Conservation (phyloP, 257 asterid genomes). For the Buddleja alternifolia region DNA sequence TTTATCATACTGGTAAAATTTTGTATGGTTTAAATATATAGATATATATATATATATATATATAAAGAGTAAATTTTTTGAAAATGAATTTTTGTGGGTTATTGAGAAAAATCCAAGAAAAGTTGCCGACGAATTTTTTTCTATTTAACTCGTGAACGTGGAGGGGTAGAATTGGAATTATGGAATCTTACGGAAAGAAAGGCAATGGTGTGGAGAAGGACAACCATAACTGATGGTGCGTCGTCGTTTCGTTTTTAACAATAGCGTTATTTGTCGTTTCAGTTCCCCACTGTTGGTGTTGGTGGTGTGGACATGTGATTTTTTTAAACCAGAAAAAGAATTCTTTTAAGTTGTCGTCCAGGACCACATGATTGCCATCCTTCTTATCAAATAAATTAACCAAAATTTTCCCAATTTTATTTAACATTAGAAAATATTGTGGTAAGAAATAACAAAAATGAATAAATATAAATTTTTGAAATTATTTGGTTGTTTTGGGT, state of each 20-base stretch:
- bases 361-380: not conserved
- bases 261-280: conserved; percentile 36
- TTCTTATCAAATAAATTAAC: not conserved
- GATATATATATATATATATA: too few species aligned
- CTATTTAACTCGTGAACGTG: conserved; percentile 38
- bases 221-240: conserved; percentile 23
- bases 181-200: not conserved
- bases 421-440: too few species aligned
- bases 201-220: not conserved
- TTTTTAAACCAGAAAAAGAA: not conserved
- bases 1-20: conserved; percentile 29
- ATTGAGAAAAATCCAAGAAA: conserved; percentile 41
- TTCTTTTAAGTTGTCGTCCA: not conserved
- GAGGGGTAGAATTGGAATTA: conserved; percentile 34
- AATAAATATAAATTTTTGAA: too few species aligned
- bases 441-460: too few species aligned
- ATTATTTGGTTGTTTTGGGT: too few species aligned
- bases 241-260: conserved; percentile 34
- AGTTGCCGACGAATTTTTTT: conserved; percentile 49
- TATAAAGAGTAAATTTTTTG: too few species aligned
- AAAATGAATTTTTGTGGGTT: conserved; percentile 13
- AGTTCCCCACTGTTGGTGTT: conserved; percentile 21
- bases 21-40: conserved; percentile 5
- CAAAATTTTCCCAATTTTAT: too few species aligned
- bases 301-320: conserved; percentile 14